Evolutionary conservation across 1,284 basidiomycete genomes (phyloP), one percentile per base, ranked within the genome.

Genomic region (Coniferiporia sulphurascens): DNA sequence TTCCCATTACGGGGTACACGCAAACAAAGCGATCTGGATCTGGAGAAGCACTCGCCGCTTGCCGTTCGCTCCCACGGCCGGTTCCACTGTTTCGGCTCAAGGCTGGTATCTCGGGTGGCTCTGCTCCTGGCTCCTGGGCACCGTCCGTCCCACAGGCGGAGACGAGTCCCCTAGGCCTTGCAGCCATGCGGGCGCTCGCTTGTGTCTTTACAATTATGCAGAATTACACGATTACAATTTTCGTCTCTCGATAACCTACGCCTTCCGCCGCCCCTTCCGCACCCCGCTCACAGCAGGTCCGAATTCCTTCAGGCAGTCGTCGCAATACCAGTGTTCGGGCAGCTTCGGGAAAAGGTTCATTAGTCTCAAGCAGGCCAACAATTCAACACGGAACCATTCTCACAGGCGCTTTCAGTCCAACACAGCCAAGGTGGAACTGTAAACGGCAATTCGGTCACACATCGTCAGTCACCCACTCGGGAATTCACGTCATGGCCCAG

Each of bases 391-490:
- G 15, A 15, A 12, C 9, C 15, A 10, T 41, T 41, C 38, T 41
- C 9, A 41, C 38, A 15, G 67, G 66, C 27, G 34, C 65, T 49
- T 67, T 68, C 35, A 68, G 54, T 21, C 68, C 68, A 12, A 70
- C 67, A 48, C 68, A 68, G 3, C 55, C 57, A 17, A 70, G 60
- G 55, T 69, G 68, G 63, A 69, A 69, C 68, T 69, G 53, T 17
- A 58, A 21, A 49, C 8, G 3, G 15, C 38, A 12, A 46, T 15
- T 9, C 44, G 17, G 44, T 34, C 38, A 52, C 32, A 32, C 32
- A 49, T 49, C 21, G 32, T 43, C n/a, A 38, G 41, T 38, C 17
- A 52, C 19, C 19, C 21, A 15, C 7, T 49, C 22, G 6, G 9
- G 46, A 21, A 48, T 32, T 15, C 9, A 48, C 27, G 27, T 27